Evolutionary conservation across 805 yeast species (phyloP), one percentile per base, ranked within the genome.

Genomic region (Yamadazyma endophytica): DNA sequence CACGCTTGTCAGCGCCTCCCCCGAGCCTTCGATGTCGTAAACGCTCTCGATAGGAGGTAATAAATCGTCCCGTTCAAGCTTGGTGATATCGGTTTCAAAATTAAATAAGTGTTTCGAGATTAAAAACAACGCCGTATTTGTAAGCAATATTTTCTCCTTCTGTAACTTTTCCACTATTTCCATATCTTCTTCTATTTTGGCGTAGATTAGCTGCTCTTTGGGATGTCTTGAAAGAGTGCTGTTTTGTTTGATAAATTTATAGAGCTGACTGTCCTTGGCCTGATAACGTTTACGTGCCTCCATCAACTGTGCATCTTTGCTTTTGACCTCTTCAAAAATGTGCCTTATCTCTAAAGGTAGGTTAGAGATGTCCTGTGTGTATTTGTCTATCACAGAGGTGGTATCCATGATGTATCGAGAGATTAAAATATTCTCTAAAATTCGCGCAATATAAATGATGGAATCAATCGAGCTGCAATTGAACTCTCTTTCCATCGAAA

Each of bases 331-430:
- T 31, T 83, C 83, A 28, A 90, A 61, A 21, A 87, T 61, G 48
- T 83, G 86, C 32, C 80, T 80, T 26, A 90, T 71, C 56, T 90
- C 98, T 4, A 86, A 79, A 15, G 96, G 96, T 26, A 92, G 69
- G 46, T 89, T 90, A 8, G 90, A 77, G 25, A 90, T 65, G 43
- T 77, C 82, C 50, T 75, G 80, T 2, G 70, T 64, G 37, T 64
- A 64, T 40, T 64, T 64, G 38, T 64, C 71, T 15, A 65, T 50
- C 9, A 67, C 68, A 1, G 92, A 75, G n/a, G 96, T 88, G 3
- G 97, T 89, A 59, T 89, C 97, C 95, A 86, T 86, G 17, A 3
- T 15, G 27, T 23, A n/a, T n/a, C n/a, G 21, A 17, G 17, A 31
- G 40, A 13, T 16, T 35, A 6, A 35, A 33, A 17, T 28, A 26